Evolutionary conservation across 148 eudicot genomes (phyloP), one percentile per base, ranked within the genome.

Genomic region (Rhododendron ferrugineum): DNA sequence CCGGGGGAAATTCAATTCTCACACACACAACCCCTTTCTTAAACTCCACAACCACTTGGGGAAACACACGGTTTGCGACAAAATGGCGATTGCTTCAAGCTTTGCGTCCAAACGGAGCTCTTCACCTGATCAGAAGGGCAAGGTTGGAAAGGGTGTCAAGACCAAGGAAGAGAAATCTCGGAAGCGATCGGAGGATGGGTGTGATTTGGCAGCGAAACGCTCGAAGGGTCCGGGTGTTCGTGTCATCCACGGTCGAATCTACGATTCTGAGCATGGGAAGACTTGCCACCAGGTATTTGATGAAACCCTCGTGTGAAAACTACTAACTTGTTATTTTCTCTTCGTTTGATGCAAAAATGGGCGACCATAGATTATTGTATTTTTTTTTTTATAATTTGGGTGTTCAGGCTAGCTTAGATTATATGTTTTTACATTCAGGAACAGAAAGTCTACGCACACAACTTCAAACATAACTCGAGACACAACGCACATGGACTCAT

Each of bases 211-310:
- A 4, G 83, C 78, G 37, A 91, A 90, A 79, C 87, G 92, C 30
- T 83, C 79, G 9, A 92, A 62, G 44, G 32, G 42, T 74, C 95
- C 90, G 2, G 92, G 93, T 7, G 82, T 92, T 66, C 88, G 93
- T 36, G 84, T 92, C 9, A 62, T 91, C 44, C 77, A 86, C 22
- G 92, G 86, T 20, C 83, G 92, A 49, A 93, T 93, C 16, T 92
- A 94, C 64, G 95, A 95, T 88, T 90, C 98, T 30, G 54, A 88
- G 42, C 89, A 92, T 84, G 98, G 95, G 36, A 94, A 91, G 68
- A 88, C 93, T 86, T 95, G 98, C 42, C 98, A 95, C 79, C 98
- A 95, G 94, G 98, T 95, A 87, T 18, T 11, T 37, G 42, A 49
- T n/a, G 18, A 47, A 72, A 36, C 23, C 60, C 84, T 82, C 14